Evolutionary conservation across 306 rosid species (phyloP).

Genomic region (Malus domestica): DNA sequence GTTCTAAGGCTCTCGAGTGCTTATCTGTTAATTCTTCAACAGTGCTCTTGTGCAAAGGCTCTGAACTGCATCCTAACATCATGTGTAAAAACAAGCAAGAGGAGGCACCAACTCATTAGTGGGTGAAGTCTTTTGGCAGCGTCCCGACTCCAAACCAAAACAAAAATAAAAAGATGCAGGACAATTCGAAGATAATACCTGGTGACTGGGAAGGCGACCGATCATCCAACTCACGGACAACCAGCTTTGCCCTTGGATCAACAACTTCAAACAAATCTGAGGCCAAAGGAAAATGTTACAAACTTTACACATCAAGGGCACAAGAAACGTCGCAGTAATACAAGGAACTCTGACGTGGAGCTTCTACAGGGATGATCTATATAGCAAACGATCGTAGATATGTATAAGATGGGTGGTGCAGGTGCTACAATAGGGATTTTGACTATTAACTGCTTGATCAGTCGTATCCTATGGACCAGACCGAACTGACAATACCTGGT

Average conservation of each 20-base stretch:
- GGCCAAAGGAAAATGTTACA: neutral
- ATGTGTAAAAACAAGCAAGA: neutral
- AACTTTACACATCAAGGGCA: neutral
- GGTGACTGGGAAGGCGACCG: slow-evolving; percentile 53
- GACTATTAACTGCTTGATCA: too few relatives aligned
- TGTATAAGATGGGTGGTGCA: too few relatives aligned
- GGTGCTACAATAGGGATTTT: too few relatives aligned
- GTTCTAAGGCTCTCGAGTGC: slow-evolving; percentile 62
- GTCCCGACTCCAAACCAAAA: neutral
- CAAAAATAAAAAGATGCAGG: neutral
- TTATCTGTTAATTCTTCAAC: slow-evolving; percentile 54
- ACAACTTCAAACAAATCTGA: slow-evolving; percentile 85
- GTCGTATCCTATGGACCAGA: too few relatives aligned
- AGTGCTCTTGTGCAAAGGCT: slow-evolving; percentile 46
- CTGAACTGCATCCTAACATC: neutral
- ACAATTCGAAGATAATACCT: slow-evolving; percentile 37
- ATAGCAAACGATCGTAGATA: too few relatives aligned
- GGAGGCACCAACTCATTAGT: neutral
- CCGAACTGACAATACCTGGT: too few relatives aligned
- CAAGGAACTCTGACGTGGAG: too few relatives aligned
- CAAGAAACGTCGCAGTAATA: too few relatives aligned
- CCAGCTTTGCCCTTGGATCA: slow-evolving; percentile 89
- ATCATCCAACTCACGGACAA: slow-evolving; percentile 71
- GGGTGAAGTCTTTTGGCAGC: neutral
- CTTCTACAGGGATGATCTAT: too few relatives aligned